Conservation (phyloP, 768 basidiomycete species). For the Suillus tomentosus region DNA sequence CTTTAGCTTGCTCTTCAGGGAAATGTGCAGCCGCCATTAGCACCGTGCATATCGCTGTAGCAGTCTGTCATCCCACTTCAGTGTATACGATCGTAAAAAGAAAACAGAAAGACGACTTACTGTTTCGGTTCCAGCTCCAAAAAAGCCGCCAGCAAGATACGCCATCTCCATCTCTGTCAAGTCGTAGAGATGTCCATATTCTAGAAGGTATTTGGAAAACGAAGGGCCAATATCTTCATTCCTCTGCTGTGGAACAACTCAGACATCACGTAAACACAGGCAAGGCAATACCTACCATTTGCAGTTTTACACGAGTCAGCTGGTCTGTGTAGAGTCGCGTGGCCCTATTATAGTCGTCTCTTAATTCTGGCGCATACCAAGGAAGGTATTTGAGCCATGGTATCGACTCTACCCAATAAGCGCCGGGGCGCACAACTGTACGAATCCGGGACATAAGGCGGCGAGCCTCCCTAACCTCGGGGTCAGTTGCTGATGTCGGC, state of each 20-base stretch:
- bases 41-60: too few relatives aligned
- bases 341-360: not conserved
- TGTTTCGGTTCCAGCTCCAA: slow-evolving; percentile 59
- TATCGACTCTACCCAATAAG: slow-evolving; percentile 52
- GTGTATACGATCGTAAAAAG: too few relatives aligned
- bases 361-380: slow-evolving; percentile 25
- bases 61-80: too few relatives aligned
- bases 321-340: slow-evolving; percentile 32
- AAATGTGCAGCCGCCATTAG: too few relatives aligned
- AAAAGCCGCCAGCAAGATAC: slow-evolving; percentile 58
- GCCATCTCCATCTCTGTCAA: slow-evolving; percentile 45
- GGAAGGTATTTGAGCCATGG: slow-evolving; percentile 43
- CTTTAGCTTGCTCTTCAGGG: too few relatives aligned
- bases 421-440: slow-evolving; percentile 44
- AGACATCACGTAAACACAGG: not conserved
- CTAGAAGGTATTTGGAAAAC: not conserved
- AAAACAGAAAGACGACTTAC: slow-evolving; percentile 16
- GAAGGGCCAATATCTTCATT: not conserved
- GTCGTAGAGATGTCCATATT: not conserved
- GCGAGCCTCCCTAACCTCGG: not conserved
- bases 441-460: not conserved
- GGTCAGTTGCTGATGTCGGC: slow-evolving; percentile 40
- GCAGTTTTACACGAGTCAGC: not conserved
- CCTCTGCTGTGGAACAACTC: not conserved
- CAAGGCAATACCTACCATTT: not conserved